These are phyloP conservation scores for Trichoderma endophyticum DNA, from an alignment of 2,329 filamentous ascomycete species.

Conservation along the genomic window DNA sequence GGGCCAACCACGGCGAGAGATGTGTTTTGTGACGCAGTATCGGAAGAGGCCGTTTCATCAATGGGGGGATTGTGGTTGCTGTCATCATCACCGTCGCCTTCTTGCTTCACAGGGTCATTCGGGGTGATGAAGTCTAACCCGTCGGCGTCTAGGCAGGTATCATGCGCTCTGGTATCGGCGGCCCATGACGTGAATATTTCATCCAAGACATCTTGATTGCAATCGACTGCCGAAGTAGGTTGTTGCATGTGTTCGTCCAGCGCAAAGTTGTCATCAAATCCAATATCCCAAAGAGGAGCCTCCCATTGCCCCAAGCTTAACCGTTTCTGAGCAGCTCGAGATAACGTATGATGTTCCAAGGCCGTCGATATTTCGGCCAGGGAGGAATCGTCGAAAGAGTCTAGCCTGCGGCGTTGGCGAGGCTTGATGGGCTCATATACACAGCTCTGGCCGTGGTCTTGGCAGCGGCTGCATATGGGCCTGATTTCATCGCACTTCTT, in stretches of 20 bases:
- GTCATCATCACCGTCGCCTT: neutral
- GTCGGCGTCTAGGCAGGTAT: neutral
- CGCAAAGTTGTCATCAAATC: neutral
- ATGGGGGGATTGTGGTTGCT: neutral
- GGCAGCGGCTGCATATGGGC: constrained; percentile 50
- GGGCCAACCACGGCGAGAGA: constrained; percentile 29
- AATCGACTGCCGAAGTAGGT: neutral
- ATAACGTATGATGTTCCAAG: neutral
- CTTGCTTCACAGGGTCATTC: neutral
- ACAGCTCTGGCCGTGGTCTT: constrained; percentile 48
- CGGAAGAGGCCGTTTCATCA: neutral
- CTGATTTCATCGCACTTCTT: constrained; percentile 57
- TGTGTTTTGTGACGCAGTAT: constrained; percentile 22
- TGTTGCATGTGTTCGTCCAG: neutral
- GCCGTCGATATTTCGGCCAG: neutral
- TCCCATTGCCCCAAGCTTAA: constrained; percentile 1
- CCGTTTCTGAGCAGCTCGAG: constrained; percentile 1
- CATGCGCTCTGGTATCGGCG: neutral
- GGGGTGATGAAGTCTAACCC: neutral
- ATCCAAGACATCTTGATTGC: neutral
- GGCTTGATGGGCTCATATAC: constrained; percentile 47
- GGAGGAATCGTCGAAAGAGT: constrained; percentile 20
- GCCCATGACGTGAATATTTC: neutral
- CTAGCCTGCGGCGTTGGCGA: constrained; percentile 38
- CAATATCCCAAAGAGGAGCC: neutral